Conservation (phyloP, 257 asterid species). For the Paulownia fortunei region DNA sequence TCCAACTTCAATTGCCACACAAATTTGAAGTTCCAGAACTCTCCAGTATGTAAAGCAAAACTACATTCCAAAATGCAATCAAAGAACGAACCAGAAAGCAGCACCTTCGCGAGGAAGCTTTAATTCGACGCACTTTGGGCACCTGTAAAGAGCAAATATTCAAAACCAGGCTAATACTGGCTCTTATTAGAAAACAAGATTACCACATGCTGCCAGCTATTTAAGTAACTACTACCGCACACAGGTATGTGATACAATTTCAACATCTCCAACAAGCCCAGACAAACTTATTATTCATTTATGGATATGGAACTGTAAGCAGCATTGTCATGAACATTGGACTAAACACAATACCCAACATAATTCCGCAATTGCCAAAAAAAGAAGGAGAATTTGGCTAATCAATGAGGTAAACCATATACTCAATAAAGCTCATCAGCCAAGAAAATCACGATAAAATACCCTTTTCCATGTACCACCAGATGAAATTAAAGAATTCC, state of each 20-base stretch:
- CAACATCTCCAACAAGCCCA: constrained; percentile 1
- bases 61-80: constrained; percentile 3
- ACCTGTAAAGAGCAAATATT: constrained; percentile 50
- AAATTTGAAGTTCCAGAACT: not conserved
- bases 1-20: constrained; percentile 1
- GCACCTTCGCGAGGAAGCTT: constrained; percentile 97
- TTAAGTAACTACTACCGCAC: not conserved
- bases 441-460: not conserved
- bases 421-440: not conserved
- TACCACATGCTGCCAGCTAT: constrained; percentile 1
- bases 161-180: not conserved
- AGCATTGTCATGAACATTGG: constrained; percentile 20
- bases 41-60: constrained; percentile 3
- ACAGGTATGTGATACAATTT: not conserved
- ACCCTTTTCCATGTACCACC: not conserved
- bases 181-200: constrained; percentile 8
- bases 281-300: not conserved
- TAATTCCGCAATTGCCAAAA: not conserved
- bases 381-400: not conserved
- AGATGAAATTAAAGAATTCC: constrained; percentile 6
- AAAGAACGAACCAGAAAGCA: constrained; percentile 90
- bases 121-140: constrained; percentile 90
- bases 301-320: not conserved
- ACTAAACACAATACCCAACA: not conserved
- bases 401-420: not conserved